These are phyloP conservation scores for Scalesia atractyloides DNA, from an alignment of 129 eudicot genomes.

Conservation along the genomic window DNA sequence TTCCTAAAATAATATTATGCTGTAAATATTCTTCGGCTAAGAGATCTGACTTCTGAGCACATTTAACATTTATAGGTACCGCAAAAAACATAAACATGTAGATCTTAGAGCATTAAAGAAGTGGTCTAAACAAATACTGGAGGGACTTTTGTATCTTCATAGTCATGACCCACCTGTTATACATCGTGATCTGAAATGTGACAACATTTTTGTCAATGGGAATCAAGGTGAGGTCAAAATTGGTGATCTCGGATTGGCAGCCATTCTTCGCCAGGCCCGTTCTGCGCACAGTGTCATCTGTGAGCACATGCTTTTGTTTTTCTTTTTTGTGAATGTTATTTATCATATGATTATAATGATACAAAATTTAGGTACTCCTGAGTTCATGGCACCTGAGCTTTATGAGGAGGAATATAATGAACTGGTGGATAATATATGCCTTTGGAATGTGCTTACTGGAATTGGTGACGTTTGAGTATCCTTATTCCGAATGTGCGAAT, in stretches of 20 bases:
- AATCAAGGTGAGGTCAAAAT: conserved; percentile 98
- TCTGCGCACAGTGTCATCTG: conserved; percentile 98
- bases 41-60: background rate
- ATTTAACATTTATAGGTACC: conserved; percentile 51
- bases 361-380: conserved; percentile 76
- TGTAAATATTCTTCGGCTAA: too few species aligned
- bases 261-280: conserved; percentile 78
- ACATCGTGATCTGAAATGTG: conserved; percentile 97
- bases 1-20: too few species aligned
- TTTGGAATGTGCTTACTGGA: conserved; percentile 99
- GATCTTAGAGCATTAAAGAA: conserved; percentile 94
- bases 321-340: conserved; percentile 9
- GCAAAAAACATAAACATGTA: conserved; percentile 91
- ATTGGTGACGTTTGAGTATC: conserved; percentile 95
- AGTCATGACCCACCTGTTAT: conserved; percentile 97
- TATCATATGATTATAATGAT: background rate
- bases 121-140: conserved; percentile 95
- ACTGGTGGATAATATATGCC: conserved; percentile 96
- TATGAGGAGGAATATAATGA: conserved; percentile 96
- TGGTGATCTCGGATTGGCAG: conserved; percentile 95
- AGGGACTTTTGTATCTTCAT: conserved; percentile 94
- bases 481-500: conserved; percentile 87
- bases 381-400: conserved; percentile 99
- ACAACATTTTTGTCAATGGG: conserved; percentile 95
- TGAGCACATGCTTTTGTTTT: conserved; percentile 30